These are phyloP conservation scores for Letharia columbiana DNA, from an alignment of 495 filamentous ascomycete species.

Conservation along the genomic window DNA sequence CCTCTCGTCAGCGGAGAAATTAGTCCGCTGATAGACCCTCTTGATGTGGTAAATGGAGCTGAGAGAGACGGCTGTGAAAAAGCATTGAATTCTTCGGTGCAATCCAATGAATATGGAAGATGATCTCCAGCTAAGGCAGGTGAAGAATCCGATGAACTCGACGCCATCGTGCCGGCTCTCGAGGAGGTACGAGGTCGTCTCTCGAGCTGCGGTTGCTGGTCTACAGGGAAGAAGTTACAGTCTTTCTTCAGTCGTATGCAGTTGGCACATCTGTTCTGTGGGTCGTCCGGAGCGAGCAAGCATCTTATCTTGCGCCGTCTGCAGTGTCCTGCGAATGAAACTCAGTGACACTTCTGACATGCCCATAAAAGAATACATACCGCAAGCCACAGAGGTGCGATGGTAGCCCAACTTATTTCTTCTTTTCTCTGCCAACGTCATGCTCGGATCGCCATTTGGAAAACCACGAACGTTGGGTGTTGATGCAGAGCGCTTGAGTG, in stretches of 20 bases:
- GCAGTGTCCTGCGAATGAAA: slow-evolving; percentile 63
- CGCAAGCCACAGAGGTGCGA: slow-evolving; percentile 92
- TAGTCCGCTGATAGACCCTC: slow-evolving; percentile 16
- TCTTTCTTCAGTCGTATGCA: slow-evolving; percentile 96
- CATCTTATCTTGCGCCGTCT: slow-evolving; percentile 93
- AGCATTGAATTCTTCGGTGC: slow-evolving; percentile 36
- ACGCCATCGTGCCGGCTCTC: slow-evolving; percentile 35
- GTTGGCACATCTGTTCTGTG: slow-evolving; percentile 80
- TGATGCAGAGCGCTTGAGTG: slow-evolving; percentile 54
- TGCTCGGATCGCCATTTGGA: slow-evolving; percentile 37
- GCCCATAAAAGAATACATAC: slow-evolving; percentile 39
- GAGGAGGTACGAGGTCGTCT: slow-evolving; percentile 43
- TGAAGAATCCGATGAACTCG: slow-evolving; percentile 38
- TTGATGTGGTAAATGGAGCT: slow-evolving; percentile 12
- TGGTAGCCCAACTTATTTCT: slow-evolving; percentile 97
- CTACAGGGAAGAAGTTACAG: slow-evolving; percentile 88
- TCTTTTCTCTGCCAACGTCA: slow-evolving; percentile 65
- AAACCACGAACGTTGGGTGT: slow-evolving; percentile 56
- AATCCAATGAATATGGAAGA: slow-evolving; percentile 25
- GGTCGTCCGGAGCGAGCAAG: slow-evolving; percentile 67
- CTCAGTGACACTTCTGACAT: slow-evolving; percentile 12
- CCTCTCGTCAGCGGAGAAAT: slow-evolving; percentile 25
- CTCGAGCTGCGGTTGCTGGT: slow-evolving; percentile 62
- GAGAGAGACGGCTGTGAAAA: slow-evolving; percentile 37
- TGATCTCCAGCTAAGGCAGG: slow-evolving; percentile 31